Evolutionary conservation across 805 yeast species (phyloP).

Genomic region (Wickerhamiella cacticola): DNA sequence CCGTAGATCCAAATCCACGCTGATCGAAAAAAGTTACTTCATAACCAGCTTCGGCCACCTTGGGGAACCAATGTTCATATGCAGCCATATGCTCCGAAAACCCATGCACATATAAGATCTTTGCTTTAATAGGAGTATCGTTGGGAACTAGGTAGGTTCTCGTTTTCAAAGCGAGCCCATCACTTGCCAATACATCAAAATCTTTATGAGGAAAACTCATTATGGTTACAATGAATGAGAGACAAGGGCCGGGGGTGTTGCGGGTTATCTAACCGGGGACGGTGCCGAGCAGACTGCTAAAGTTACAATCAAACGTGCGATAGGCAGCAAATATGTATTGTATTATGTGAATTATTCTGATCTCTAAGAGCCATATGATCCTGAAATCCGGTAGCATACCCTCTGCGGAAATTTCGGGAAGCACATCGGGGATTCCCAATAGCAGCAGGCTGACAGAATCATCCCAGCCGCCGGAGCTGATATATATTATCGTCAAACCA

Average conservation of each 20-base stretch:
- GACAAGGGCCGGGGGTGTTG: neutral
- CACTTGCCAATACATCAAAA: conserved; percentile 15
- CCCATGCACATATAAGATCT: conserved; percentile 30
- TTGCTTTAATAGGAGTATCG: conserved; percentile 21
- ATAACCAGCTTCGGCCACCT: conserved; percentile 26
- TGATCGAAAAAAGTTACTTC: conserved; percentile 31
- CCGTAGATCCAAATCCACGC: conserved; percentile 32
- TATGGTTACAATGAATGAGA: neutral
- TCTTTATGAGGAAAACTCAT: conserved; percentile 13
- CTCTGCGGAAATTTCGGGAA: neutral
- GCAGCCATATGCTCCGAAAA: conserved; percentile 28
- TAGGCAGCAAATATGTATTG: too few relatives aligned
- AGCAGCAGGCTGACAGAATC: neutral
- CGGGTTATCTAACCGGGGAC: neutral
- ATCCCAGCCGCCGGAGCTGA: neutral
- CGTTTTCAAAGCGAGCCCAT: conserved; percentile 18
- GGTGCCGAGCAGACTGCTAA: too few relatives aligned
- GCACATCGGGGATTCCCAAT: neutral
- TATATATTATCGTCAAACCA: neutral
- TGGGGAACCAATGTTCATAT: conserved; percentile 26
- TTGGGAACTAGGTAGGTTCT: conserved; percentile 18
- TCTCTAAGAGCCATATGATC: too few relatives aligned
- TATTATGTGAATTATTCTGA: too few relatives aligned
- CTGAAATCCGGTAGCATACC: too few relatives aligned
- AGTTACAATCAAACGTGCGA: too few relatives aligned